A percentile compares a stretch with the other conserved stretches of the same genome.
These are phyloP conservation scores for Yamadazyma scolyti DNA, from an alignment of 805 yeast species.

Conservation along the genomic window DNA sequence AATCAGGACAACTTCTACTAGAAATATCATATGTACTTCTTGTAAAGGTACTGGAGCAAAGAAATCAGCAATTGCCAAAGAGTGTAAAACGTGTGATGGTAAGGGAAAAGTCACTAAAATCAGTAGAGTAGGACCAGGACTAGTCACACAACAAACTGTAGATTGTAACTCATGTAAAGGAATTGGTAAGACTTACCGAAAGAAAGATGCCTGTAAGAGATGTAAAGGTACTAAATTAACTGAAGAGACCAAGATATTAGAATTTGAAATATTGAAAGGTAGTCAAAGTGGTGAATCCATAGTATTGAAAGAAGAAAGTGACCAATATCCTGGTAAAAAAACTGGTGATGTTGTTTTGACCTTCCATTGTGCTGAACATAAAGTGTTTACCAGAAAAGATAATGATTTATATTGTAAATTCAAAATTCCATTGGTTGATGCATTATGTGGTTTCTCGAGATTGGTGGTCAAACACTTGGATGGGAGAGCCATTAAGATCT, in stretches of 20 bases:
- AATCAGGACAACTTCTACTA: constrained; percentile 65
- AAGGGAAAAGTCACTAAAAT: constrained; percentile 59
- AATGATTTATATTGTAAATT: constrained; percentile 62
- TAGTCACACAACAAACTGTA: constrained; percentile 59
- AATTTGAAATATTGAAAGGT: constrained; percentile 75
- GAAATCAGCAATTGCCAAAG: constrained; percentile 48
- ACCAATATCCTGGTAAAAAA: constrained; percentile 64
- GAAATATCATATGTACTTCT: constrained; percentile 65
- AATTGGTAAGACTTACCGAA: constrained; percentile 53
- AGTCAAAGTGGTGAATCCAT: constrained; percentile 59
- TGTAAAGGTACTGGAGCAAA: constrained; percentile 81
- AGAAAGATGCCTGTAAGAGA: constrained; percentile 71
- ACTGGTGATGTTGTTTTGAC: constrained; percentile 78
- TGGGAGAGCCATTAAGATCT: constrained; percentile 63
- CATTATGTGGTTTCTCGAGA: constrained; percentile 77
- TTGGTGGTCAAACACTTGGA: constrained; percentile 72
- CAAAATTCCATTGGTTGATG: constrained; percentile 67
- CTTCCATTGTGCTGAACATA: constrained; percentile 48
- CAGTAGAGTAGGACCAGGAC: constrained; percentile 68
- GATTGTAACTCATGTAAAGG: constrained; percentile 72
- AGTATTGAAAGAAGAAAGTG: constrained; percentile 66
- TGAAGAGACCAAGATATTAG: constrained; percentile 68
- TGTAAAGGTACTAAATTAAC: constrained; percentile 65
- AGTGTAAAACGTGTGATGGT: constrained; percentile 72
- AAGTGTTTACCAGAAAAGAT: constrained; percentile 51